Evolutionary conservation across 306 rosid species (phyloP).

Genomic region (Trifolium subterraneum): DNA sequence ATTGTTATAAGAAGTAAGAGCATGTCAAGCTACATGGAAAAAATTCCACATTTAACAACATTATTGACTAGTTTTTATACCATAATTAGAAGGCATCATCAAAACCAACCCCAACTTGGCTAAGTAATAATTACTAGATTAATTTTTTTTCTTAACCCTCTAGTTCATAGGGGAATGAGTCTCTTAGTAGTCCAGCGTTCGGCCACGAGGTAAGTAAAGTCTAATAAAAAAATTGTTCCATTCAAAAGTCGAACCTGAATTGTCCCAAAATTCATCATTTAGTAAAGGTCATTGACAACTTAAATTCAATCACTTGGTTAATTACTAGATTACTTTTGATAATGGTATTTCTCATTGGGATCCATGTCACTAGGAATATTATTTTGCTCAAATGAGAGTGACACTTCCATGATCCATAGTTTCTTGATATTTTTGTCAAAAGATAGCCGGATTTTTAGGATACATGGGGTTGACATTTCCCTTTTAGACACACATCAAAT

Average conservation of each 20-base stretch:
- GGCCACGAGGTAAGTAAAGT: too few species aligned
- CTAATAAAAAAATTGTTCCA: too few species aligned
- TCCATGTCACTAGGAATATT: slow-evolving; percentile 54
- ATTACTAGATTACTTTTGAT: slow-evolving; percentile 30
- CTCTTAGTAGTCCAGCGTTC: too few species aligned
- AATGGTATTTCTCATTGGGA: slow-evolving; percentile 45
- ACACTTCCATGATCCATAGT: slow-evolving; percentile 56
- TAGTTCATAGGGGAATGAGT: too few species aligned
- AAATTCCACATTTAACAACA: not conserved
- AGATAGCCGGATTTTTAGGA: slow-evolving; percentile 72
- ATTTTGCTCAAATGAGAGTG: slow-evolving; percentile 53
- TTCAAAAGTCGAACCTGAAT: too few species aligned
- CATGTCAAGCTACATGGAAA: slow-evolving; percentile 20
- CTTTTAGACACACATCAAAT: slow-evolving; percentile 43
- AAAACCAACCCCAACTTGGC: slow-evolving; percentile 39
- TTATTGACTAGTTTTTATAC: slow-evolving; percentile 30
- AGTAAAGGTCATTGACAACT: too few species aligned
- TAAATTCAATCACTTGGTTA: too few species aligned
- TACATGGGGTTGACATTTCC: slow-evolving; percentile 62
- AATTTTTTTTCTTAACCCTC: too few species aligned
- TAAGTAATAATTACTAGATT: slow-evolving; percentile 36
- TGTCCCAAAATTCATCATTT: too few species aligned
- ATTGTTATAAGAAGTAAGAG: slow-evolving; percentile 9
- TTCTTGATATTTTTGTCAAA: slow-evolving; percentile 65
- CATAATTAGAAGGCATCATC: slow-evolving; percentile 20